Evolutionary conservation across 305 asterid species (phyloP).

Genomic region (Petunia hybrid): DNA sequence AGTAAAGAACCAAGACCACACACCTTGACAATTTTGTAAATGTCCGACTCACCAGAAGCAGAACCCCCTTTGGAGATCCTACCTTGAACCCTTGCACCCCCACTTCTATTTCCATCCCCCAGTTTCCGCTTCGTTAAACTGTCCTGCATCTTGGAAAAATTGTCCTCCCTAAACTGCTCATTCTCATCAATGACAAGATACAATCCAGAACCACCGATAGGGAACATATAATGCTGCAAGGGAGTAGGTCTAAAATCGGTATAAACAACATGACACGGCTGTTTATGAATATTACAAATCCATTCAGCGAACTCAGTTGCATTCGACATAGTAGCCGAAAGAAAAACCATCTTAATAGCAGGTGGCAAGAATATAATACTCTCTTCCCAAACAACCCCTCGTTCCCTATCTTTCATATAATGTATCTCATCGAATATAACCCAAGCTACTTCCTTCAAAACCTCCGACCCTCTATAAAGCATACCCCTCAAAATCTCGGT

Average conservation of each 20-base stretch:
- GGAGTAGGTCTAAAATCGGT: conserved; percentile 99
- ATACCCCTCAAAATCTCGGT: conserved; percentile 95
- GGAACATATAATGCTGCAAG: conserved; percentile 94
- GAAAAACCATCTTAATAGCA: conserved; percentile 93
- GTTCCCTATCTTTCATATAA: conserved; percentile 98
- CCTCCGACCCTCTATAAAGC: conserved; percentile 99
- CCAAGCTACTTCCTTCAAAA: conserved; percentile 98
- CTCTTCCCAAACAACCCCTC: conserved; percentile 99
- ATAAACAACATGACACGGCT: conserved; percentile 97
- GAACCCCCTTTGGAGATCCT: conserved; percentile 81
- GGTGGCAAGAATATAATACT: conserved; percentile 95
- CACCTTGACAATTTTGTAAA: conserved; percentile 96
- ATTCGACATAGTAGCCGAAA: conserved; percentile 87
- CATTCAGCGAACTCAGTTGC: conserved; percentile 89
- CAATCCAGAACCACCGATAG: conserved; percentile 92
- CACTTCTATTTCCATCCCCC: conserved; percentile 58
- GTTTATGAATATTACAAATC: conserved; percentile 91
- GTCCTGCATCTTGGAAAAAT: conserved; percentile 86
- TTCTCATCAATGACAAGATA: conserved; percentile 97
- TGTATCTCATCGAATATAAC: conserved; percentile 99
- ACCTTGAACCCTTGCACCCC: conserved; percentile 66
- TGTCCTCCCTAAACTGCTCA: conserved; percentile 95
- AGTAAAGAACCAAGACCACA: conserved; percentile 26
- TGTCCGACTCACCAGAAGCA: conserved; percentile 74
- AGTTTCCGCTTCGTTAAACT: conserved; percentile 67